These are phyloP conservation scores for Yamadazyma triangularis DNA, from an alignment of 1,139 yeast genomes.

Conservation along the genomic window DNA sequence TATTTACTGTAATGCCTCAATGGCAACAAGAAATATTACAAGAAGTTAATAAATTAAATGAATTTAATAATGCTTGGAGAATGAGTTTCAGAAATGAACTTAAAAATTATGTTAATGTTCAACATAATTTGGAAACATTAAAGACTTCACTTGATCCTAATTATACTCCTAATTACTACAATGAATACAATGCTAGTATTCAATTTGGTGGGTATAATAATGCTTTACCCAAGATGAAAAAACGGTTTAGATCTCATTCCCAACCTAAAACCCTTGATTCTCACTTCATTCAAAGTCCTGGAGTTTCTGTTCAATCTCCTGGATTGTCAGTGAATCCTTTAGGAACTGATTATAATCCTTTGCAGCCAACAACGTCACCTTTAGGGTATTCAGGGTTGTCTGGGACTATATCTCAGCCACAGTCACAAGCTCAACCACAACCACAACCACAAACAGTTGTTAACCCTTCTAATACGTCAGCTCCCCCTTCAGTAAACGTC, in stretches of 20 bases:
- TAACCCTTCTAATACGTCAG: too few species aligned
- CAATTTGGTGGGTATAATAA: conserved; percentile 40
- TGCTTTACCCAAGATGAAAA: conserved; percentile 21
- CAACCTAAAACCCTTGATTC: conserved; percentile 2
- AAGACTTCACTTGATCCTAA: conserved; percentile 20
- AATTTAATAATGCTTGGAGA: conserved; percentile 32
- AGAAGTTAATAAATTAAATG: conserved; percentile 25
- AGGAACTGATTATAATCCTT: too few species aligned
- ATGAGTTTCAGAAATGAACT: conserved; percentile 27
- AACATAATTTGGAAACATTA: conserved; percentile 29
- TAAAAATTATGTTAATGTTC: conserved; percentile 26
- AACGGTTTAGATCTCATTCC: conserved; percentile 11
- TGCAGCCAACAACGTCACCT: too few species aligned
- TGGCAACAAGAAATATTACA: conserved; percentile 34
- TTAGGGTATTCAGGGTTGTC: too few species aligned
- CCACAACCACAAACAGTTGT: neutral
- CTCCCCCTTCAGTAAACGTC: neutral
- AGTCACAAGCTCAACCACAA: neutral
- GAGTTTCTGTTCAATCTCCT: neutral
- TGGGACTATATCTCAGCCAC: too few species aligned
- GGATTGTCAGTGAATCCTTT: too few species aligned
- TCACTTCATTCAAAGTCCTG: neutral
- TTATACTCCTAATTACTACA: conserved; percentile 31
- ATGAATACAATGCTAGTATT: conserved; percentile 38
- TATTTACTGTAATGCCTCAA: conserved; percentile 25